A percentile compares a stretch with the other conserved stretches of the same genome.
phyloP scores from a whole-genome alignment of 2,329 filamentous ascomycete species.

The Venturia carpophila region DNA sequence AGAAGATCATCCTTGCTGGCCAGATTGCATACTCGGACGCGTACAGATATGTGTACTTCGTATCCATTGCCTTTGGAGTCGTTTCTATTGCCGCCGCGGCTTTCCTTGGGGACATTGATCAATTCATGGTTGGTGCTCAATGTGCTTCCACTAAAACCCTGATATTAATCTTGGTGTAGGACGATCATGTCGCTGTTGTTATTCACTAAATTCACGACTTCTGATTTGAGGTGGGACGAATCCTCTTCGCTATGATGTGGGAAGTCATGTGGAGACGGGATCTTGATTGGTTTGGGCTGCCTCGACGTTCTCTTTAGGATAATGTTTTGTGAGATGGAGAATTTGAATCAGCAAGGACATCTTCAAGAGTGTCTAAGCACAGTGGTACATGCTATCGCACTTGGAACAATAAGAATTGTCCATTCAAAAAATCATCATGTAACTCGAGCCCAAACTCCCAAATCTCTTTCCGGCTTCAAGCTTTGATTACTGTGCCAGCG shows the following conservation, averaged over 20 bases:
- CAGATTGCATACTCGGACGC: conserved; percentile 16
- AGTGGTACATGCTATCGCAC: too few species aligned
- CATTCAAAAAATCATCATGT: too few species aligned
- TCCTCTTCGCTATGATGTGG: background rate
- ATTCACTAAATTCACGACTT: background rate
- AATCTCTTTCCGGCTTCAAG: too few species aligned
- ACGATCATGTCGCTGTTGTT: conserved; percentile 1
- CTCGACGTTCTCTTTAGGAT: background rate
- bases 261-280: background rate
- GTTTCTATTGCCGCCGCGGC: conserved; percentile 16
- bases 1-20: conserved; percentile 17
- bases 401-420: too few species aligned
- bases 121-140: conserved; percentile 16
- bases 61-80: conserved; percentile 17
- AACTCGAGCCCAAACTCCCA: too few species aligned
- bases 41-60: conserved; percentile 19
- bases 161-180: background rate
- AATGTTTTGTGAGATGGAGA: background rate
- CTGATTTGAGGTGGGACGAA: too few species aligned
- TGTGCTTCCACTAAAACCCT: background rate
- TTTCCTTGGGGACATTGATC: conserved; percentile 19
- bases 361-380: too few species aligned
- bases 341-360: too few species aligned
- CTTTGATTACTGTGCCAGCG: too few species aligned
- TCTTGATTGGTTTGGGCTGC: background rate